phyloP scores from a whole-genome alignment of 1,139 yeast species.

The Pichia sp. region DNA sequence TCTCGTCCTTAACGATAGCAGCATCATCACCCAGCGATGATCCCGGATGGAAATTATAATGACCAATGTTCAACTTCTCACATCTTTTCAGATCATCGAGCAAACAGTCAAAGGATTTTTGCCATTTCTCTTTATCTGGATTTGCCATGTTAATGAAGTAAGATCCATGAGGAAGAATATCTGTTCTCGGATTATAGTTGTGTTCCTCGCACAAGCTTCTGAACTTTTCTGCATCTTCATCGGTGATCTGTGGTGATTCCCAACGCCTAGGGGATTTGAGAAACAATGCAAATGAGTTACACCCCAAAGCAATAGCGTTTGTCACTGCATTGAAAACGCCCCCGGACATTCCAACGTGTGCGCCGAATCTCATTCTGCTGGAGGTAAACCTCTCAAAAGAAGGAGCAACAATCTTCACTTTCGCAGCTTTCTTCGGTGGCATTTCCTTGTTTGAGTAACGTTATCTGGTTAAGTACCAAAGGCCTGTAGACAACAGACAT shows the following conservation, averaged over 20 bases:
- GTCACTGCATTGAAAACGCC: conserved; percentile 66
- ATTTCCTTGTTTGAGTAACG: too few relatives aligned
- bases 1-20: conserved; percentile 44
- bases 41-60: conserved; percentile 94
- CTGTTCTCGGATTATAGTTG: conserved; percentile 67
- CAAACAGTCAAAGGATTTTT: conserved; percentile 71
- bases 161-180: conserved; percentile 89
- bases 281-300: conserved; percentile 82
- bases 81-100: conserved; percentile 83
- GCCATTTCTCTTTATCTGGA: conserved; percentile 75
- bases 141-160: conserved; percentile 89
- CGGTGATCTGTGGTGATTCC: conserved; percentile 72
- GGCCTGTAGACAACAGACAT: too few relatives aligned
- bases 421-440: conserved; percentile 20
- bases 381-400: conserved; percentile 7
- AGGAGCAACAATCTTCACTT: conserved; percentile 1
- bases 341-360: conserved; percentile 71
- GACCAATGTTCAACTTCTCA: conserved; percentile 75
- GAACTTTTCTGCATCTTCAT: conserved; percentile 63
- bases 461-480: too few relatives aligned
- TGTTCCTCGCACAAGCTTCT: conserved; percentile 50
- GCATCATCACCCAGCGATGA: conserved; percentile 68
- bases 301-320: conserved; percentile 68
- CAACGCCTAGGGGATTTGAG: conserved; percentile 87
- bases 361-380: conserved; percentile 54